Conservation (phyloP, 1,284 basidiomycete genomes). For the Lentinula novae-zelandiae region DNA sequence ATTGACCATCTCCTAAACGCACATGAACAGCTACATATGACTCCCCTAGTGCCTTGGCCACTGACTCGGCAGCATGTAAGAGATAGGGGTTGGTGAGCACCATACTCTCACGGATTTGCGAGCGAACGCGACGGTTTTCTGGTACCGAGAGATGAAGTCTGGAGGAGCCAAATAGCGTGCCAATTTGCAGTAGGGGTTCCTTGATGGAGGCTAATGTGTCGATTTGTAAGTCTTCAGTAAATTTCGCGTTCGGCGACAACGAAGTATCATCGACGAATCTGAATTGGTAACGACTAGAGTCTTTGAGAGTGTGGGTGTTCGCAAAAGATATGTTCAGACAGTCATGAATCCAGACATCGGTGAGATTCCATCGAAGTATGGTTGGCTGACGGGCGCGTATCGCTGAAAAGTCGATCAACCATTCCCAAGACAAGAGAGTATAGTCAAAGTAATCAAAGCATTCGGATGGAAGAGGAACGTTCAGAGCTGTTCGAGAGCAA, state of each 20-base stretch:
- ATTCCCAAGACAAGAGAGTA: constrained; percentile 64
- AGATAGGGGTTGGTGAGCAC: constrained; percentile 47
- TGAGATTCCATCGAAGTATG: constrained; percentile 44
- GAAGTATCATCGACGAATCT: constrained; percentile 56
- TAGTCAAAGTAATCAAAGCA: constrained; percentile 57
- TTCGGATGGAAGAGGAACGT: constrained; percentile 40
- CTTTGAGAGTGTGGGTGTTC: constrained; percentile 48
- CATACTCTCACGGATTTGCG: constrained; percentile 49
- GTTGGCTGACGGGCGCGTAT: constrained; percentile 36
- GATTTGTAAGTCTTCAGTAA: constrained; percentile 41
- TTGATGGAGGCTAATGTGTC: constrained; percentile 32
- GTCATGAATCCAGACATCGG: constrained; percentile 44
- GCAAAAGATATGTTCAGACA: constrained; percentile 32
- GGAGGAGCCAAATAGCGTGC: constrained; percentile 67
- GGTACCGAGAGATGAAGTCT: constrained; percentile 48
- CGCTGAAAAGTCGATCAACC: constrained; percentile 53
- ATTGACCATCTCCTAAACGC: constrained; percentile 63
- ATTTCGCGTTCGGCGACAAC: constrained; percentile 35
- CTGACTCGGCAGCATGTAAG: constrained; percentile 33
- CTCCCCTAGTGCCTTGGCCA: constrained; percentile 43
- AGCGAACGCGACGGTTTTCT: constrained; percentile 37
- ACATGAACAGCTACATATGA: constrained; percentile 63
- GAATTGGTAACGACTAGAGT: constrained; percentile 58
- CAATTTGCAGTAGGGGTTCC: constrained; percentile 55
- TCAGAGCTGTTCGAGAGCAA: constrained; percentile 36